phyloP scores from a whole-genome alignment of 306 rosid species.

The Castanea mollissima region DNA sequence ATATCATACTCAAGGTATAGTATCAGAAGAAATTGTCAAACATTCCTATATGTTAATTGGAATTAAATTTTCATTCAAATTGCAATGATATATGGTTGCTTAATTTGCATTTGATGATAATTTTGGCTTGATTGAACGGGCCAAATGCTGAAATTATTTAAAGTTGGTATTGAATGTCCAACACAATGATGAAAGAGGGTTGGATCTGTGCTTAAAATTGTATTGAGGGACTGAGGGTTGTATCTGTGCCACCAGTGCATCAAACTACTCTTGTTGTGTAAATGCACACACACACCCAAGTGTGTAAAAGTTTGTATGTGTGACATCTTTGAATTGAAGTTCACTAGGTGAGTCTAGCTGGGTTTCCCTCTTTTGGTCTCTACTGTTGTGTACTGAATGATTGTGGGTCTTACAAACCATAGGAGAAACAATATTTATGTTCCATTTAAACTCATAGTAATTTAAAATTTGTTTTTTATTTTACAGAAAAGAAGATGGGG shows the following conservation, averaged over 20 bases:
- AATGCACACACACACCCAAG: not conserved
- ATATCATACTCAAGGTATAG: not conserved
- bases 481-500: slow-evolving; percentile 94
- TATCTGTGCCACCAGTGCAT: not conserved
- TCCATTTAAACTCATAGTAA: slow-evolving; percentile 5
- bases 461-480: slow-evolving; percentile 13
- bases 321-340: not conserved
- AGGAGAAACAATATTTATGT: slow-evolving; percentile 14
- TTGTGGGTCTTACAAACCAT: not conserved
- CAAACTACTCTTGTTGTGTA: not conserved
- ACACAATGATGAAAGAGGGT: not conserved
- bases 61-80: slow-evolving; percentile 5
- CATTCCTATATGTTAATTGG: slow-evolving; percentile 2
- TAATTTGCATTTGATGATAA: not conserved
- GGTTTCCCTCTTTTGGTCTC: not conserved
- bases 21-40: not conserved
- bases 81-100: not conserved
- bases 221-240: not conserved
- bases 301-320: not conserved
- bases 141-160: slow-evolving; percentile 5
- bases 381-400: not conserved
- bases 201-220: not conserved
- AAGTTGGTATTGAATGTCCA: not conserved
- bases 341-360: not conserved
- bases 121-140: slow-evolving; percentile 16